Conservation (phyloP, 768 basidiomycete genomes). For the Calocybe gangraenosa region DNA sequence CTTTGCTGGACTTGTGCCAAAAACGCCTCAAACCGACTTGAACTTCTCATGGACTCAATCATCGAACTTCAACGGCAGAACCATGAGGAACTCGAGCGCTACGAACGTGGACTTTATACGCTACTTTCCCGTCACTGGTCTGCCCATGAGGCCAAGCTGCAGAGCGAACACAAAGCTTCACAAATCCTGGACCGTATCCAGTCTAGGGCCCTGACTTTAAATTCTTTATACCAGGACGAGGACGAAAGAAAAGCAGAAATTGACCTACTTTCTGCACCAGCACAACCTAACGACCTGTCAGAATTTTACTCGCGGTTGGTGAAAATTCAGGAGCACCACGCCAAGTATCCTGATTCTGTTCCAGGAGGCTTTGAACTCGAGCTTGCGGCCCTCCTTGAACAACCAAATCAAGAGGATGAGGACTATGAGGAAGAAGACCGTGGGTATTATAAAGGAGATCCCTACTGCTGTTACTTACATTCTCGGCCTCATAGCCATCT, state of each 20-base stretch:
- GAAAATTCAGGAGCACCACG: slow-evolving; percentile 95
- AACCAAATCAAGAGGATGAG: slow-evolving; percentile 69
- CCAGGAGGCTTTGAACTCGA: slow-evolving; percentile 81
- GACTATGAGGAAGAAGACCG: slow-evolving; percentile 85
- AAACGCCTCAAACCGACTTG: slow-evolving; percentile 10
- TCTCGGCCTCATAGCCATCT: slow-evolving; percentile 48
- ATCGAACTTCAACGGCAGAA: slow-evolving; percentile 93
- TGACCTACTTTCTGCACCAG: slow-evolving; percentile 53
- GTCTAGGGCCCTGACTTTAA: slow-evolving; percentile 59
- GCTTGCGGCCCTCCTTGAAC: slow-evolving; percentile 76
- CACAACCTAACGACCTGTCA: slow-evolving; percentile 68
- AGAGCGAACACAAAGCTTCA: slow-evolving; percentile 85
- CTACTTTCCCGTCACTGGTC: slow-evolving; percentile 67
- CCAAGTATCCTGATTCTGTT: slow-evolving; percentile 89
- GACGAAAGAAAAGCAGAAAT: slow-evolving; percentile 68
- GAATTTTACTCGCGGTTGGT: slow-evolving; percentile 96
- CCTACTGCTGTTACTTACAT: slow-evolving; percentile 5
- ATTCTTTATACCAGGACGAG: slow-evolving; percentile 74
- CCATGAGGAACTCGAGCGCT: slow-evolving; percentile 93
- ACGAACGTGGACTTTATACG: slow-evolving; percentile 82
- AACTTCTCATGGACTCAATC: slow-evolving; percentile 78
- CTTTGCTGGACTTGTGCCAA: slow-evolving; percentile 11
- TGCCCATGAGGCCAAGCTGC: slow-evolving; percentile 60
- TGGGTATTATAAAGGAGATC: slow-evolving; percentile 36
- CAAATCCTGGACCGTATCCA: slow-evolving; percentile 86